Evolutionary conservation across 2,329 filamentous ascomycete genomes (phyloP).

Genomic region (Aspergillus flavus): DNA sequence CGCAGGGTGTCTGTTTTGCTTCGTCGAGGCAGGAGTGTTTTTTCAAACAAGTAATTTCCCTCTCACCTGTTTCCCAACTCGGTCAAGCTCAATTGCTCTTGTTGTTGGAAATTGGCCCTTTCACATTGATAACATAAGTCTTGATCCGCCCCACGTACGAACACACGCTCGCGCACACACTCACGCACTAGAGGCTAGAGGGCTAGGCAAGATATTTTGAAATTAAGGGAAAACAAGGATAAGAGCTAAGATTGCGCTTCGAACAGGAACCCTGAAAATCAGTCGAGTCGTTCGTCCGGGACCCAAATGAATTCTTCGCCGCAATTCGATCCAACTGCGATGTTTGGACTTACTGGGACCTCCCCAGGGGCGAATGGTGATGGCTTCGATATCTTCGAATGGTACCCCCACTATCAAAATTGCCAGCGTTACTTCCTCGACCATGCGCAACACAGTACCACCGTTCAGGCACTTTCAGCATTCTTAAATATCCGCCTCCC

Average conservation of each 20-base stretch:
- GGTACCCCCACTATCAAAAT: slow-evolving; percentile 88
- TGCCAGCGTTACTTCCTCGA: slow-evolving; percentile 92
- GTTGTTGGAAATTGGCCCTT: not conserved
- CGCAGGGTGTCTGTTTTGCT: slow-evolving; percentile 35
- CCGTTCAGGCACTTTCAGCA: slow-evolving; percentile 84
- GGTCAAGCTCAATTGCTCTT: slow-evolving; percentile 1
- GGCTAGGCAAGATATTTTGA: slow-evolving; percentile 3
- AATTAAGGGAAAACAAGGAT: slow-evolving; percentile 7
- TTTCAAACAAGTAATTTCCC: slow-evolving; percentile 36
- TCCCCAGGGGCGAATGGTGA: slow-evolving; percentile 44
- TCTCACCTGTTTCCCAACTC: not conserved
- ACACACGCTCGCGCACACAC: not conserved
- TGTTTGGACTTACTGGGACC: slow-evolving; percentile 40
- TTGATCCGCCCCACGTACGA: not conserved
- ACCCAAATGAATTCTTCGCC: slow-evolving; percentile 33
- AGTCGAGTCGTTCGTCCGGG: slow-evolving; percentile 17
- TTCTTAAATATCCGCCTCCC: slow-evolving; percentile 92
- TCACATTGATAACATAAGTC: not conserved
- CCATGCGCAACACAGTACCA: slow-evolving; percentile 78
- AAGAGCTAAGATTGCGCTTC: slow-evolving; percentile 15
- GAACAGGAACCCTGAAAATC: slow-evolving; percentile 25
- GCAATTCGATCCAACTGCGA: slow-evolving; percentile 41
- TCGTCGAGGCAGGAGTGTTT: slow-evolving; percentile 38
- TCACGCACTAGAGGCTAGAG: not conserved
- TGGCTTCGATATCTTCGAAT: slow-evolving; percentile 73